A percentile compares a stretch with the other conserved stretches of the same genome.
phyloP scores from a whole-genome alignment of 148 eudicot genomes.

The Beta vulgaris region DNA sequence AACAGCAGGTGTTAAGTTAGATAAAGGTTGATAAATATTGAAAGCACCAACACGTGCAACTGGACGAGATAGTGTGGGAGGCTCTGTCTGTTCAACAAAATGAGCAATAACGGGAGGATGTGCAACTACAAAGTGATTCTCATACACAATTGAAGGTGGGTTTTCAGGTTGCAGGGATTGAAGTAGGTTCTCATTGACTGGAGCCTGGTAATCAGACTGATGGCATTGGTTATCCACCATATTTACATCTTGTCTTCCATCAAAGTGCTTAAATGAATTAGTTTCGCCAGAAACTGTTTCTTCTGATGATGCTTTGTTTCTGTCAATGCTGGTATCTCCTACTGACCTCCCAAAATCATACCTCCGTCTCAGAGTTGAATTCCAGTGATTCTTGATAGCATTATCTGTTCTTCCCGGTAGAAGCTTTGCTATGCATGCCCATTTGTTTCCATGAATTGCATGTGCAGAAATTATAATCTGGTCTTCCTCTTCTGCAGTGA shows the following conservation, averaged over 20 bases:
- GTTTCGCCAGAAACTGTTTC: constrained; percentile 61
- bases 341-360: constrained; percentile 25
- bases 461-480: constrained; percentile 57
- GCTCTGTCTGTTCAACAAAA: constrained; percentile 23
- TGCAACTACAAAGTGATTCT: constrained; percentile 15
- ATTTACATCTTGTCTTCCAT: constrained; percentile 26
- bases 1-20: constrained; percentile 19
- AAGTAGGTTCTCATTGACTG: constrained; percentile 11
- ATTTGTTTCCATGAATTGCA: constrained; percentile 76
- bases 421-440: constrained; percentile 80
- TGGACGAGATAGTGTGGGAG: constrained; percentile 52
- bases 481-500: constrained; percentile 78
- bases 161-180: constrained; percentile 18
- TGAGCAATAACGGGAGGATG: constrained; percentile 24
- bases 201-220: constrained; percentile 27
- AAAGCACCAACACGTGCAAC: constrained; percentile 72
- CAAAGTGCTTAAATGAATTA: constrained; percentile 36
- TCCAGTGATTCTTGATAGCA: constrained; percentile 90
- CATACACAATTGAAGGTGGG: constrained; percentile 20
- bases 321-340: constrained; percentile 40
- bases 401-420: constrained; percentile 89
- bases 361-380: constrained; percentile 68
- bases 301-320: constrained; percentile 54
- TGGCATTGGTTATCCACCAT: constrained; percentile 25
- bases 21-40: constrained; percentile 40